A percentile compares a stretch with the other conserved stretches of the same genome.
Evolutionary conservation across 495 filamentous ascomycete genomes (phyloP).

Genomic region (Aspergillus ostianus): DNA sequence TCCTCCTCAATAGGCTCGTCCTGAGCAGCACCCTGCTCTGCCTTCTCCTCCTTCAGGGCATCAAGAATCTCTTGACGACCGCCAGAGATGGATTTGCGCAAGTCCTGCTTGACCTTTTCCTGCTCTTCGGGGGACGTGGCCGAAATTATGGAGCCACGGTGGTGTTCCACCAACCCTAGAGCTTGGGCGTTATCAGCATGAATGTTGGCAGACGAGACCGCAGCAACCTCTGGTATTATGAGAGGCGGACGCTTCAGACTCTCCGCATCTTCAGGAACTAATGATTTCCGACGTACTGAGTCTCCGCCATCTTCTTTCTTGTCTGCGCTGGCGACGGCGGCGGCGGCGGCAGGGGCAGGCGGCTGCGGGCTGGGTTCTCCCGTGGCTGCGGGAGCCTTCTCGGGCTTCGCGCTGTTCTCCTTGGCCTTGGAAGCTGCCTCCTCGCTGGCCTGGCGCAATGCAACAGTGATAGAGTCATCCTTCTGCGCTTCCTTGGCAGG

Average conservation of each 20-base stretch:
- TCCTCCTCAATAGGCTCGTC: slow-evolving; percentile 33
- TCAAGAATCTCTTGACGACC: slow-evolving; percentile 23
- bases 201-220: slow-evolving; percentile 45
- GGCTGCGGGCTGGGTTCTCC: slow-evolving; percentile 10
- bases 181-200: slow-evolving; percentile 41
- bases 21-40: slow-evolving; percentile 14
- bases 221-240: slow-evolving; percentile 38
- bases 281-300: slow-evolving; percentile 28
- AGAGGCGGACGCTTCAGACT: slow-evolving; percentile 34
- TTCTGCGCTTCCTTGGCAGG: slow-evolving; percentile 35
- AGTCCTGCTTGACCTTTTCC: slow-evolving; percentile 37
- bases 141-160: slow-evolving; percentile 44
- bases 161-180: slow-evolving; percentile 41
- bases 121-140: slow-evolving; percentile 35
- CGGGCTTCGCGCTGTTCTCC: slow-evolving; percentile 18
- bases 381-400: slow-evolving; percentile 10
- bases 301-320: slow-evolving; percentile 19
- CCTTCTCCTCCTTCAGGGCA: slow-evolving; percentile 28
- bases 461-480: slow-evolving; percentile 45
- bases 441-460: slow-evolving; percentile 63
- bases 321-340: slow-evolving; percentile 6
- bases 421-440: slow-evolving; percentile 67
- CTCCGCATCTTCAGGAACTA: slow-evolving; percentile 34
- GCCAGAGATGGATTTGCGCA: slow-evolving; percentile 39
- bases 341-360: slow-evolving; percentile 7